Evolutionary conservation across 805 yeast genomes (phyloP), one percentile per base, ranked within the genome.

Genomic region (Suhomyces sp.): DNA sequence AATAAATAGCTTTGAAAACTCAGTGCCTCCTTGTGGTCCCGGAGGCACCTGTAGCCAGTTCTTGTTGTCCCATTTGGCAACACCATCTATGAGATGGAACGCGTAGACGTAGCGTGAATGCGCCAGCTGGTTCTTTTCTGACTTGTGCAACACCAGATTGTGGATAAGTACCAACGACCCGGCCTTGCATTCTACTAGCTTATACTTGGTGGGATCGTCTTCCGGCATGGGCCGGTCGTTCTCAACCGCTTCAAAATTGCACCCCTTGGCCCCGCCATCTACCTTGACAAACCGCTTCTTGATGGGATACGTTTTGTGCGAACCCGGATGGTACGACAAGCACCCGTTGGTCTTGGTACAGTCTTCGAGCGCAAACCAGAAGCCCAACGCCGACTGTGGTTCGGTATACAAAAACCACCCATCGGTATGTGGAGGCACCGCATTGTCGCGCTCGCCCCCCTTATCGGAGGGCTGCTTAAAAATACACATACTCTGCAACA

Each of bases 1-100:
- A 8, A 47, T 6, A 51, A 63, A 77, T 33, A 85, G 64, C 62
- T 76, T 81, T 12, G 84, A 78, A 56, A 87, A 87, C 13, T 84
- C 70, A 0, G 77, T 66, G 1, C 90, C 87, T 0, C 93, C 92
- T 10, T 69, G 70, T 6, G 60, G 56, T 4, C 79, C 61, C 0
- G 86, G 80, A 2, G 94, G 94, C 4, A 87, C 83, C 62, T 88
- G 96, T 35, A 88, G 74, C 94, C 96, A 88, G 64, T 88, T 88
- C 61, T 74, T 66, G 22, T 71, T 69, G 63, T 88, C 94, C 61
- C 87, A 88, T 24, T 77, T 65, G 10, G 80, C 72, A 1, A 56
- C 67, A 2, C 93, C 93, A 49, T 88, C 94, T 52, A 88, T 86
- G 44, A 86, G 78, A 63, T 88, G 96, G 69, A 88, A 88, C 0